Base-by-base conservation (phyloP, 2,329 filamentous ascomycete species). In the Endocalyx cinctus region DNA sequence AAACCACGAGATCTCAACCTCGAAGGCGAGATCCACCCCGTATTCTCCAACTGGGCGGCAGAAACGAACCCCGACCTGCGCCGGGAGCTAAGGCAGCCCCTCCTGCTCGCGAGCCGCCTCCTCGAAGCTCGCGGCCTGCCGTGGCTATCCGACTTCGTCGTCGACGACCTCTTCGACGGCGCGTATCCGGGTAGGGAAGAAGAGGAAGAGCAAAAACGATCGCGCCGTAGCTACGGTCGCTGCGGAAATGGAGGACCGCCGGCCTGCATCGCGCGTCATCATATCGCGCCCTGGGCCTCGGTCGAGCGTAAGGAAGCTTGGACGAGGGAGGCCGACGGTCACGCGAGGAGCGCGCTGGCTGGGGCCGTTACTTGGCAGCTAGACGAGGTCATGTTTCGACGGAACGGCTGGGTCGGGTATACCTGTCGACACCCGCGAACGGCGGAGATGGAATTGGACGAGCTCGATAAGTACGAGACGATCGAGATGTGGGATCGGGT, bases 91-190 rank as follows among this genome's bases (percentile, higher is more conserved):
- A 26, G 49, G 13, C 55, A 58, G 27, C 52, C 57, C 3, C 45
- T 58, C 3, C 42, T 56, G 5, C 51, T 58, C 5, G 54, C 56
- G 22, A 53, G 49, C 36, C 50, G 46, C 14, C 45, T 59, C 14
- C 43, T 59, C 14, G 48, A 52, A 12, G 35, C 41, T 2, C 40
- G 41, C 8, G 57, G 55, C 3, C 40, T 59, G 5, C 50, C 47
- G 4, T 60, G 57, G 57, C 34, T 54, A 0, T 59, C 57, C 2
- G 57, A 59, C 27, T 58, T 59, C 35, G 38, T 52, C 15, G 43
- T 53, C 17, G 47, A 54, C 35, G 53, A 59, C 31, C 45, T 59
- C 31, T 59, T 59, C 29, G 35, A 38, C 10, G 38, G 39, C 7
- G 17, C 35, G 2, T 60, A 59, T 31, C 48, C 53, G 1, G 56